Evolutionary conservation across 352 stramenopile species (phyloP).

Genomic region (Phytophthora niederhauseri): DNA sequence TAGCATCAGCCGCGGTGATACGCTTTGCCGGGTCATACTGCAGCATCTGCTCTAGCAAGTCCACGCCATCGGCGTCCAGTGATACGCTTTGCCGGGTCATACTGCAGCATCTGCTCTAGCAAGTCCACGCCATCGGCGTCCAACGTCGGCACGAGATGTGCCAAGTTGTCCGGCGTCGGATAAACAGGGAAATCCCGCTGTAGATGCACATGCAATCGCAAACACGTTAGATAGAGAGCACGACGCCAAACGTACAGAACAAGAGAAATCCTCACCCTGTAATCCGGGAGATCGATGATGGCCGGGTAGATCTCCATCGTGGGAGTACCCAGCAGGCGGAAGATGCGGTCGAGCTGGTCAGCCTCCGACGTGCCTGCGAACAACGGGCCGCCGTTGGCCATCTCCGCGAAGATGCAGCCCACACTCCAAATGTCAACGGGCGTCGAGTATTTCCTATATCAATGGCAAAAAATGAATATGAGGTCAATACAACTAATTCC

Average conservation of each 20-base stretch:
- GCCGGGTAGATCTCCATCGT: conserved; percentile 94
- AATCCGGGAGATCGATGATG: conserved; percentile 97
- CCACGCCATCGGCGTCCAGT: conserved; percentile 95
- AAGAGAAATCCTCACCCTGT: conserved; percentile 69
- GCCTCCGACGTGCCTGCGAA: conserved; percentile 97
- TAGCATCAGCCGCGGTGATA: conserved; percentile 94
- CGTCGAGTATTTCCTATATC: conserved; percentile 96
- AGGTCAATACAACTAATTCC: background rate
- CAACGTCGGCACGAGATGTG: conserved; percentile 92
- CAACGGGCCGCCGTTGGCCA: conserved; percentile 93
- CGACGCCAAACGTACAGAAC: background rate
- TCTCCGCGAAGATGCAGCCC: conserved; percentile 98
- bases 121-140: conserved; percentile 93
- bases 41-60: conserved; percentile 93
- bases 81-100: conserved; percentile 91
- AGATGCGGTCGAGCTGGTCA: conserved; percentile 98
- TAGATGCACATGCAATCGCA: conserved; percentile 5
- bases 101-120: conserved; percentile 91
- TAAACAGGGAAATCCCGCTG: conserved; percentile 94
- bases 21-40: conserved; percentile 90
- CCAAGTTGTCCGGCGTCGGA: conserved; percentile 83
- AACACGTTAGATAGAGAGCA: conserved; percentile 8
- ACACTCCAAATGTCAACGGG: conserved; percentile 99
- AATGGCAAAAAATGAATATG: background rate
- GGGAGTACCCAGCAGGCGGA: conserved; percentile 97